These are phyloP conservation scores for Myxozyma udenii DNA, from an alignment of 805 yeast genomes.

Conservation along the genomic window DNA sequence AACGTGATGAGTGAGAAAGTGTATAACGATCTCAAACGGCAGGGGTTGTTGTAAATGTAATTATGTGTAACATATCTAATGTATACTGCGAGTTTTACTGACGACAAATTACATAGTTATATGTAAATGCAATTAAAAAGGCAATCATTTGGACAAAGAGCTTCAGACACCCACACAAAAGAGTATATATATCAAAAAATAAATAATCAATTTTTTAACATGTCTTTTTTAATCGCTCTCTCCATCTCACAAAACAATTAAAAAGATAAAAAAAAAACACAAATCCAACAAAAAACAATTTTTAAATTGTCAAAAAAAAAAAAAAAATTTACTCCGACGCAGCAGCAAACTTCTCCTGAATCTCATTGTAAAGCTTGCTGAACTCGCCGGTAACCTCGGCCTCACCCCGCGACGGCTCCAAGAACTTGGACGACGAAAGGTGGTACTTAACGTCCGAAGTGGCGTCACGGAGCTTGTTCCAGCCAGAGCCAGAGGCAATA, in stretches of 20 bases:
- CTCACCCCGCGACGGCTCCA: conserved; percentile 92
- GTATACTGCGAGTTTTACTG: neutral
- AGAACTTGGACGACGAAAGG: conserved; percentile 91
- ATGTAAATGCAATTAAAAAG: neutral
- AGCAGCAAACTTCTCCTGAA: conserved; percentile 90
- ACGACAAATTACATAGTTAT: neutral
- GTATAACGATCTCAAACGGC: conserved; percentile 79
- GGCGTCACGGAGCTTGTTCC: conserved; percentile 88
- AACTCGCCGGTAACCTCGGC: conserved; percentile 72
- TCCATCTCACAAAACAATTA: too few relatives aligned
- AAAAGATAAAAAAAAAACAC: conserved; percentile 3
- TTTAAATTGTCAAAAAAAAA: neutral
- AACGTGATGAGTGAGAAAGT: conserved; percentile 84
- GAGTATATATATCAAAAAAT: conserved; percentile 1
- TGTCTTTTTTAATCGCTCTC: too few relatives aligned
- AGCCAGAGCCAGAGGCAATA: conserved; percentile 84
- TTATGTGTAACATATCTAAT: neutral
- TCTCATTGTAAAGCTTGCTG: conserved; percentile 65
- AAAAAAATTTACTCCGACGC: conserved; percentile 66
- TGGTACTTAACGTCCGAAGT: conserved; percentile 89
- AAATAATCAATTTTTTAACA: neutral
- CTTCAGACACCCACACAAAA: conserved; percentile 46
- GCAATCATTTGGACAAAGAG: conserved; percentile 5
- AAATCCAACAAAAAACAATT: conserved; percentile 2
- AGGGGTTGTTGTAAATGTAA: conserved; percentile 61